Evolutionary conservation across 1,284 basidiomycete species (phyloP), one percentile per base, ranked within the genome.

Genomic region (Cryptococcus floricola): DNA sequence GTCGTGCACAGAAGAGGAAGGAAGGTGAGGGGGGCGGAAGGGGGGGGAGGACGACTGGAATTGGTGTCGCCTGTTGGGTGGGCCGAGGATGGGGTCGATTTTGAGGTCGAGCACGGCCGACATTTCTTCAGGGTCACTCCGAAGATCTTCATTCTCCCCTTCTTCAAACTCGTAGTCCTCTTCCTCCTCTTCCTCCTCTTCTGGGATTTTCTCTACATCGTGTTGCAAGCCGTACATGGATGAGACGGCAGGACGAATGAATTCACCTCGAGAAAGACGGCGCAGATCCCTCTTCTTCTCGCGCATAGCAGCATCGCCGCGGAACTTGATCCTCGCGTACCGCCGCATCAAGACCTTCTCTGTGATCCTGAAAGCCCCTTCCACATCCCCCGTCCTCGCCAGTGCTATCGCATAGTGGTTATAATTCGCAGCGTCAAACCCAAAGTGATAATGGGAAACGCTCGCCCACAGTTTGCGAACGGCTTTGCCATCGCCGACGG

Each of bases 371-470:
- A 95, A 90, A 3, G 91, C 92, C 48, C 87, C 87, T 61, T 87
- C 84, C 7, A 86, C 73, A 66, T 95, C 84, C 18, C 88, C 92
- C 0, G 87, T 88, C 37, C 87, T 84, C 31, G 91, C 80, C 37
- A 95, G 82, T 13, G 87, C 88, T 4, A 86, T 79, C 25, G 81
- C 83, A 25, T 95, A 81, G 67, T 91, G 86, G 70, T 97, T 98
- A 88, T 91, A 98, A 75, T 97, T 98, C 65, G 88, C 85, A 12
- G 89, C 83, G 70, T 97, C 91, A 69, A 94, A 92, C 3, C 81
- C 81, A 64, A 95, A 89, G 1, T 91, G 90, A n/a, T 81, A 74
- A 6, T 77, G 62, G 59, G 84, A 82, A 48, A 90, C 82, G 31
- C 78, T 70, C 16, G 80, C 76, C 94, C 95, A 98, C 0, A 83